phyloP scores from a whole-genome alignment of 192 early-diverging fungal genomes.

The Obelidium mucronatum region DNA sequence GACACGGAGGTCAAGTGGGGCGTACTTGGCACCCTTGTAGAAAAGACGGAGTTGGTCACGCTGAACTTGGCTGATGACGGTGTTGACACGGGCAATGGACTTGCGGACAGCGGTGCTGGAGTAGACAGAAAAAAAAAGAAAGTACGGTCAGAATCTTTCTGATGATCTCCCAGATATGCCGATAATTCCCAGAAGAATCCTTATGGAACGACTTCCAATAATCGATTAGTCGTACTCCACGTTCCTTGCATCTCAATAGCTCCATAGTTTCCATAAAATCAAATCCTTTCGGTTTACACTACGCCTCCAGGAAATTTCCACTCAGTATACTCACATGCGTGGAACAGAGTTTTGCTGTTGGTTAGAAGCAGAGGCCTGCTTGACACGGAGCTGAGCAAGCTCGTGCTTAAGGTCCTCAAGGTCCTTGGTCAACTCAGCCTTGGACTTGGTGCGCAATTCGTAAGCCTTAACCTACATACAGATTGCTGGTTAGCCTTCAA shows the following conservation, averaged over 20 bases:
- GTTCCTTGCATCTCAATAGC: no score
- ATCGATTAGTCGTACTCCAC: no score
- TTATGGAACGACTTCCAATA: no score
- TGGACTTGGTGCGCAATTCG: slow-evolving; percentile 94
- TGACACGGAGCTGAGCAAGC: slow-evolving; percentile 90
- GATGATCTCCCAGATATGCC: no score
- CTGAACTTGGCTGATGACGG: slow-evolving; percentile 94
- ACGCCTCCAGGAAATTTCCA: not conserved
- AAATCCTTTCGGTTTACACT: not conserved
- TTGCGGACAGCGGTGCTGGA: slow-evolving; percentile 85
- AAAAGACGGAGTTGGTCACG: slow-evolving; percentile 86
- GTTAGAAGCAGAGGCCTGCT: slow-evolving; percentile 86
- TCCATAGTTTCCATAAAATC: no score
- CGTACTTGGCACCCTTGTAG: slow-evolving; percentile 96
- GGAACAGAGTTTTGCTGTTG: slow-evolving; percentile 51
- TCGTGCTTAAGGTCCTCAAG: slow-evolving; percentile 96
- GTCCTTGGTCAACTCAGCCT: slow-evolving; percentile 88
- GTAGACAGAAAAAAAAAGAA: slow-evolving; percentile 21
- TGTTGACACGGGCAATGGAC: slow-evolving; percentile 93
- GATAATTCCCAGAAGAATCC: no score
- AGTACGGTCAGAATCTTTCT: no score
- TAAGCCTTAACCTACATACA: slow-evolving; percentile 61
- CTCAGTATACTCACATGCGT: slow-evolving; percentile 71
- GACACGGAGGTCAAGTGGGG: slow-evolving; percentile 93
- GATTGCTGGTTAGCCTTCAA: no score